Evolutionary conservation across 345 rosid genomes (phyloP).

Genomic region (Viola odorata): DNA sequence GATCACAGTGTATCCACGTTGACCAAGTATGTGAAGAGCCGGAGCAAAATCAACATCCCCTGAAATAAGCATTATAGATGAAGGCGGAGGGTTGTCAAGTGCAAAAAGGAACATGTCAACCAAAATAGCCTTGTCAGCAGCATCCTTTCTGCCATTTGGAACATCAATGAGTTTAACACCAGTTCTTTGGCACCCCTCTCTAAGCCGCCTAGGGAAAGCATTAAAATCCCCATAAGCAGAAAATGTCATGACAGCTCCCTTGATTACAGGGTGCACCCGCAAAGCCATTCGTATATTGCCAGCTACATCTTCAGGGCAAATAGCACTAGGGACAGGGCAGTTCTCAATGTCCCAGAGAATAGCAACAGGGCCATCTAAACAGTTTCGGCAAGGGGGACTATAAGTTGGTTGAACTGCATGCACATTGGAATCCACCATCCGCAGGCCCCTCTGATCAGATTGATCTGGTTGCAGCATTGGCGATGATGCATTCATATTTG

Average conservation of each 20-base stretch:
- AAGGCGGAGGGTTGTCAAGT: conserved; percentile 81
- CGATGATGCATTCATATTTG: conserved; percentile 9
- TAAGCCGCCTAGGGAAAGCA: conserved; percentile 77
- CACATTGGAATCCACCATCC: conserved; percentile 29
- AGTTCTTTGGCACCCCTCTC: conserved; percentile 98
- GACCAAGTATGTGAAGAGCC: conserved; percentile 91
- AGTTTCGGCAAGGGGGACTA: conserved; percentile 30
- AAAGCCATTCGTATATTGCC: conserved; percentile 91
- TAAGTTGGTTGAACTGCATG: conserved; percentile 21
- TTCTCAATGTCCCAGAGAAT: conserved; percentile 98
- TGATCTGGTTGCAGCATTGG: conserved; percentile 8
- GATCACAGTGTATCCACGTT: conserved; percentile 80
- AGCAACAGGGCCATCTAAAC: conserved; percentile 62
- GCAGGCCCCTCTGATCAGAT: conserved; percentile 2
- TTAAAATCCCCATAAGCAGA: conserved; percentile 98
- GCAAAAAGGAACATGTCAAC: conserved; percentile 96
- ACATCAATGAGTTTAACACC: conserved; percentile 94
- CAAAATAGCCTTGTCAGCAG: conserved; percentile 93
- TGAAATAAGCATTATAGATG: conserved; percentile 81
- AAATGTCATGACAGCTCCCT: conserved; percentile 65
- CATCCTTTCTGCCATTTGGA: conserved; percentile 95
- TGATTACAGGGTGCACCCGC: conserved; percentile 73
- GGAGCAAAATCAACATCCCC: conserved; percentile 98
- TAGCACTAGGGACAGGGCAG: conserved; percentile 86
- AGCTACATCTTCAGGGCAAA: conserved; percentile 87